Conservation (phyloP, 1,139 yeast genomes). For the Suhomyces yuchorum region DNA sequence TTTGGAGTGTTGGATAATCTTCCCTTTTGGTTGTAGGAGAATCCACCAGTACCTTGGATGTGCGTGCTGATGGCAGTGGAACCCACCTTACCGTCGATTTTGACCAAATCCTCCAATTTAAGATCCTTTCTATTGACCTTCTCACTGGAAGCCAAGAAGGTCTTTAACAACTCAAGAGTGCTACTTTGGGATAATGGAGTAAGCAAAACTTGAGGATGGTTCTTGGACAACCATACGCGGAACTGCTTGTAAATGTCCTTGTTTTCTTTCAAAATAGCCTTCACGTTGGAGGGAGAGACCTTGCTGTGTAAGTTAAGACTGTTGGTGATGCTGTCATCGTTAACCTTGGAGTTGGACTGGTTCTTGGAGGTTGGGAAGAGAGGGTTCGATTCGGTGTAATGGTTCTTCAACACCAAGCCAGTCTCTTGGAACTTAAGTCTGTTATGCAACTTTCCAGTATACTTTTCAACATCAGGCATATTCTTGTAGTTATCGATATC, state of each 20-base stretch:
- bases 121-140: slow-evolving; percentile 24
- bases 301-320: slow-evolving; percentile 36
- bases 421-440: slow-evolving; percentile 47
- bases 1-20: slow-evolving; percentile 73
- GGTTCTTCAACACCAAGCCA: slow-evolving; percentile 40
- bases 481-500: slow-evolving; percentile 46
- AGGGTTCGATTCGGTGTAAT: slow-evolving; percentile 25
- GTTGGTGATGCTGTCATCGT: slow-evolving; percentile 31
- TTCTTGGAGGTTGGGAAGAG: slow-evolving; percentile 14
- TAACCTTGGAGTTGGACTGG: slow-evolving; percentile 19
- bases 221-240: slow-evolving; percentile 36
- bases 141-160: slow-evolving; percentile 27
- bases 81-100: slow-evolving; percentile 19
- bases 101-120: slow-evolving; percentile 27
- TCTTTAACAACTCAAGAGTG: slow-evolving; percentile 28
- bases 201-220: slow-evolving; percentile 37
- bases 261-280: slow-evolving; percentile 32
- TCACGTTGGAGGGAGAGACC: slow-evolving; percentile 31
- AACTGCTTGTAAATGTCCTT: slow-evolving; percentile 37
- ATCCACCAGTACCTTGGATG: slow-evolving; percentile 70
- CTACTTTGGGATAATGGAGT: slow-evolving; percentile 22
- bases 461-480: slow-evolving; percentile 53
- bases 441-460: slow-evolving; percentile 42
- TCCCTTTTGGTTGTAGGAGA: slow-evolving; percentile 71
- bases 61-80: slow-evolving; percentile 15